Percentiles rank a stretch among this genome's conserved stretches.
Conservation (phyloP, 805 yeast species). For the Wickerhamiella australiensis region DNA sequence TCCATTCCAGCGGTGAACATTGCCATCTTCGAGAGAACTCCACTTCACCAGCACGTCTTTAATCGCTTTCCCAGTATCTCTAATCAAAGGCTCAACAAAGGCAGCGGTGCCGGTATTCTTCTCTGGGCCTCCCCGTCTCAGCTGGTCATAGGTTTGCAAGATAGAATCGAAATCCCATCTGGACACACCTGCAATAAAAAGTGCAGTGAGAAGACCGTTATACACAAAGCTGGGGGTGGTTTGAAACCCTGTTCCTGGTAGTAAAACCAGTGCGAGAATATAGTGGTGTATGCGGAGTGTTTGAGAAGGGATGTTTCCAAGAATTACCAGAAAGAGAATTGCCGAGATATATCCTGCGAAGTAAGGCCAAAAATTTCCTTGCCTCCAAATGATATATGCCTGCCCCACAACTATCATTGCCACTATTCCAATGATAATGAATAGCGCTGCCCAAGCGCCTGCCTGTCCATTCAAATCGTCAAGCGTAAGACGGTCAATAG, state of each 20-base stretch:
- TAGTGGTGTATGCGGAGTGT: conserved; percentile 73
- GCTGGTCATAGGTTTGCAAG: conserved; percentile 57
- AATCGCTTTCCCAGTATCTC: background rate
- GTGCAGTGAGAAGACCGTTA: conserved; percentile 76
- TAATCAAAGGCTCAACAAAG: conserved; percentile 17
- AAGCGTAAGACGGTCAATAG: conserved; percentile 71
- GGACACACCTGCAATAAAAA: conserved; percentile 71
- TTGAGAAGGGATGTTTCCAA: conserved; percentile 49
- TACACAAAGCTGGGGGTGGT: conserved; percentile 38
- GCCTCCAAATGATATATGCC: conserved; percentile 67
- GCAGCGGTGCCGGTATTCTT: conserved; percentile 12
- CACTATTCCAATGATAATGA: conserved; percentile 38
- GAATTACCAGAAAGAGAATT: conserved; percentile 33
- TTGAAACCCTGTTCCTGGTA: conserved; percentile 70
- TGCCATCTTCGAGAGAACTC: conserved; percentile 15
- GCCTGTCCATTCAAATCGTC: conserved; percentile 62
- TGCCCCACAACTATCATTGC: conserved; percentile 53
- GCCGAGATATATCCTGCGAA: conserved; percentile 41
- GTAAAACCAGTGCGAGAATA: conserved; percentile 58
- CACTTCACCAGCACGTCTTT: conserved; percentile 27
- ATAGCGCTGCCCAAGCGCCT: conserved; percentile 59
- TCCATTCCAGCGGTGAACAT: conserved; percentile 29
- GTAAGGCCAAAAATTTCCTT: conserved; percentile 44
- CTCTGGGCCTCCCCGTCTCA: conserved; percentile 60
- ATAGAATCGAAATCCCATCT: conserved; percentile 92